Evolutionary conservation across 345 rosid species (phyloP).

Genomic region (Kernera saxatilis): DNA sequence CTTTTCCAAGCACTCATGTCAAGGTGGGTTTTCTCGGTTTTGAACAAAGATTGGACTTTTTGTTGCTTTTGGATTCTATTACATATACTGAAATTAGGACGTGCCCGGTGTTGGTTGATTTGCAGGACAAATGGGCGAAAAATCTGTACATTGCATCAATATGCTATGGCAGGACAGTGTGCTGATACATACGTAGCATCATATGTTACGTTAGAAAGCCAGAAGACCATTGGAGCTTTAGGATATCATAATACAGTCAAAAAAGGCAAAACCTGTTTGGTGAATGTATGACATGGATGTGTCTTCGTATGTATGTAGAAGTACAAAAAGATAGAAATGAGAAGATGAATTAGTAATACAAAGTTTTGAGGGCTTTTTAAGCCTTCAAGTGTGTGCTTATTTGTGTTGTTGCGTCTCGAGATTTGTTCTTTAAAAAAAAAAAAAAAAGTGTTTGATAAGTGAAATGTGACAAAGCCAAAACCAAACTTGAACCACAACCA

Average conservation of each 20-base stretch:
- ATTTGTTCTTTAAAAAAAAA: neutral
- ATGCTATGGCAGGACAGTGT: constrained; percentile 86
- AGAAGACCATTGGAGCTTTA: neutral
- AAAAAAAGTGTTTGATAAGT: neutral
- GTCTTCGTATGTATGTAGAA: constrained; percentile 22
- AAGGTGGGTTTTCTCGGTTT: constrained; percentile 47
- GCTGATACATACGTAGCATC: constrained; percentile 34
- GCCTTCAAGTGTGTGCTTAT: constrained; percentile 22
- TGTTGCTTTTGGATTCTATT: neutral
- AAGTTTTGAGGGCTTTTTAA: constrained; percentile 15
- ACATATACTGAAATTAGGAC: neutral
- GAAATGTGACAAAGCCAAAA: neutral
- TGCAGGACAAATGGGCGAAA: constrained; percentile 93
- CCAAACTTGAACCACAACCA: constrained; percentile 3
- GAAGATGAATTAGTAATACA: constrained; percentile 2
- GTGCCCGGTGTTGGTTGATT: neutral
- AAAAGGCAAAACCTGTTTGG: neutral
- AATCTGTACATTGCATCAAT: constrained; percentile 84
- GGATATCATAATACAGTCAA: neutral
- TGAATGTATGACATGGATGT: constrained; percentile 25
- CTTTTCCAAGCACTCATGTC: constrained; percentile 86
- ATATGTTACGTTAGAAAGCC: neutral
- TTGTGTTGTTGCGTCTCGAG: neutral
- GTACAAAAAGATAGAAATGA: neutral
- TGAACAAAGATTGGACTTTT: neutral